phyloP scores from a whole-genome alignment of 2,329 filamentous ascomycete species.

The Fusarium continuum region DNA sequence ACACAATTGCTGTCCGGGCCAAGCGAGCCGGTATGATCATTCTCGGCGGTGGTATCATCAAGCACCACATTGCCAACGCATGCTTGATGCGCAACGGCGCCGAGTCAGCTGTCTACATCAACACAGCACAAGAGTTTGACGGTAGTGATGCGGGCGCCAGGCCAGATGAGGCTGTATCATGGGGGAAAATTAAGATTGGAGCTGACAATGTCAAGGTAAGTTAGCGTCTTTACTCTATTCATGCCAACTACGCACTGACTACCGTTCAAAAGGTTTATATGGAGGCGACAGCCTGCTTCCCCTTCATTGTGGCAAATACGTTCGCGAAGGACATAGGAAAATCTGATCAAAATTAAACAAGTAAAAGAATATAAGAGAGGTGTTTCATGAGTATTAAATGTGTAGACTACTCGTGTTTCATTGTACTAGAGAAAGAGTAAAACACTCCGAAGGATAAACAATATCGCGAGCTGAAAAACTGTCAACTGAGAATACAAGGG shows the following conservation, averaged over 20 bases:
- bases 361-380: not conserved
- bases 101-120: conserved; percentile 96
- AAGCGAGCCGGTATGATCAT: conserved; percentile 95
- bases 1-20: conserved; percentile 88
- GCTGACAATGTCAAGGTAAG: conserved; percentile 88
- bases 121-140: conserved; percentile 97
- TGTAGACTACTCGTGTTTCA: not conserved
- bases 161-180: conserved; percentile 96
- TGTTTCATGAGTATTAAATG: not conserved
- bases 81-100: conserved; percentile 98
- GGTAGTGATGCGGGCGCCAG: conserved; percentile 94
- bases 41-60: conserved; percentile 91
- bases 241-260: not conserved
- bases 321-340: conserved; percentile 64
- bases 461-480: not conserved
- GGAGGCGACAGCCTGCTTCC: conserved; percentile 72
- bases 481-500: not conserved
- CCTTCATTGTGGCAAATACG: conserved; percentile 72
- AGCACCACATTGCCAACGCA: conserved; percentile 98
- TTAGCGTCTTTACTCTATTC: not conserved
- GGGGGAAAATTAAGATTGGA: conserved; percentile 95
- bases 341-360: conserved; percentile 12
- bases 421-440: not conserved
- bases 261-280: conserved; percentile 62
- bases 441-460: not conserved